Conservation (phyloP, 768 basidiomycete species). For the Russula vinacea region DNA sequence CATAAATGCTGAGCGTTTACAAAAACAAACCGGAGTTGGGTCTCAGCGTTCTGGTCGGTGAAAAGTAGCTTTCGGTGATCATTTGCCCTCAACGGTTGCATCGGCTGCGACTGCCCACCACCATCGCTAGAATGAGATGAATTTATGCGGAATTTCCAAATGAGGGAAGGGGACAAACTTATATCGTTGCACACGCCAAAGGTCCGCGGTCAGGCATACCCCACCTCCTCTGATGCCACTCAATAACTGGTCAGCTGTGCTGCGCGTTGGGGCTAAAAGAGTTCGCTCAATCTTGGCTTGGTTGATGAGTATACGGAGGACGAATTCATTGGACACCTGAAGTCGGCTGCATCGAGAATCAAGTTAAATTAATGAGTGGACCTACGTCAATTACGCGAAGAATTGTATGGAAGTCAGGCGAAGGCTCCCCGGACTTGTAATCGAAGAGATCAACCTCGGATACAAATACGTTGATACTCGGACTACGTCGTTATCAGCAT, state of each 20-base stretch:
- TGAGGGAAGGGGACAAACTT: slow-evolving; percentile 44
- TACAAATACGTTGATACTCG: slow-evolving; percentile 54
- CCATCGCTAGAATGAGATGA: slow-evolving; percentile 51
- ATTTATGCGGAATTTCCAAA: background rate
- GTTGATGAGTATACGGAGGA: slow-evolving; percentile 81
- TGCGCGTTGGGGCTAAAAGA: slow-evolving; percentile 62
- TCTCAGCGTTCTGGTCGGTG: slow-evolving; percentile 20
- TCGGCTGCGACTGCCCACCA: slow-evolving; percentile 53
- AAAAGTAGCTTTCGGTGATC: slow-evolving; percentile 35
- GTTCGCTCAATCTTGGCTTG: slow-evolving; percentile 64
- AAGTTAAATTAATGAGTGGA: slow-evolving; percentile 6
- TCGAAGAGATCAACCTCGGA: slow-evolving; percentile 78
- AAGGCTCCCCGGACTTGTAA: slow-evolving; percentile 69
- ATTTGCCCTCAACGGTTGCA: slow-evolving; percentile 35
- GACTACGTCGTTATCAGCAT: slow-evolving; percentile 37
- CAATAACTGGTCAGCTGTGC: slow-evolving; percentile 57
- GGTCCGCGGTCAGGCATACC: slow-evolving; percentile 59
- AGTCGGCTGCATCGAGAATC: background rate
- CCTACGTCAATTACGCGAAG: slow-evolving; percentile 77
- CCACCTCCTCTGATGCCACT: slow-evolving; percentile 47
- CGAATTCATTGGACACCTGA: slow-evolving; percentile 71
- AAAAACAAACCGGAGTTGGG: slow-evolving; percentile 25
- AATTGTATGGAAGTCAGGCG: slow-evolving; percentile 60
- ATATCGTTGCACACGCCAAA: slow-evolving; percentile 61
- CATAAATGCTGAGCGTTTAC: background rate